phyloP scores from a whole-genome alignment of 129 eudicot genomes.

The Calendula officinalis region DNA sequence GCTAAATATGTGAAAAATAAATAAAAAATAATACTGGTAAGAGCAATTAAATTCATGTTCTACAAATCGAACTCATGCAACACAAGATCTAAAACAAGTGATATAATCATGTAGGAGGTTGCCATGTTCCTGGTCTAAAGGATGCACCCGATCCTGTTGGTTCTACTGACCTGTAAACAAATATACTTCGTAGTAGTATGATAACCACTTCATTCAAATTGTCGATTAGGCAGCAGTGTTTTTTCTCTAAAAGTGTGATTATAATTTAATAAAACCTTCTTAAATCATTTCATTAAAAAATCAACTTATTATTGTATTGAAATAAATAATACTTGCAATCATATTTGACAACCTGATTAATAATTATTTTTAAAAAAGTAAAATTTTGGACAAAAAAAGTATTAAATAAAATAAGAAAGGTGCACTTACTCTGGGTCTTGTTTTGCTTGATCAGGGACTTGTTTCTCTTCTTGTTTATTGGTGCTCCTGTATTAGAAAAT shows the following conservation, averaged over 20 bases:
- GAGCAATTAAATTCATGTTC: not conserved
- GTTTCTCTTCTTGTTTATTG: slow-evolving; percentile 34
- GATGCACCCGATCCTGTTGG: slow-evolving; percentile 91
- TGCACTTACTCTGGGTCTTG: slow-evolving; percentile 46
- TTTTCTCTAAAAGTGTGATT: no score
- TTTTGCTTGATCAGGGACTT: slow-evolving; percentile 15
- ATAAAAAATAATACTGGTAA: no score
- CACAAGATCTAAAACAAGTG: not conserved
- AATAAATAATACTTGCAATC: no score
- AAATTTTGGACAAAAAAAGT: no score
- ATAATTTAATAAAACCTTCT: no score
- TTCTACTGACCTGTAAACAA: slow-evolving; percentile 66
- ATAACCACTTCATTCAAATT: not conserved
- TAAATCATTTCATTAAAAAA: no score
- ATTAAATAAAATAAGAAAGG: not conserved
- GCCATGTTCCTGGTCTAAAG: slow-evolving; percentile 93
- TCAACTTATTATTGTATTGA: no score
- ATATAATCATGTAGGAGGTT: slow-evolving; percentile 67
- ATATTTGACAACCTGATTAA: no score
- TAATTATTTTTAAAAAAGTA: no score
- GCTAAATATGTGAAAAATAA: no score
- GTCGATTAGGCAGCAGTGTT: no score
- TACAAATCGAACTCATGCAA: not conserved
- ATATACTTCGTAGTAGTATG: no score
- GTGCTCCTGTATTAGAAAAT: slow-evolving; percentile 28